Evolutionary conservation across 192 early-diverging fungal genomes (phyloP), one percentile per base, ranked within the genome.

Genomic region (Entomortierella beljakovae): DNA sequence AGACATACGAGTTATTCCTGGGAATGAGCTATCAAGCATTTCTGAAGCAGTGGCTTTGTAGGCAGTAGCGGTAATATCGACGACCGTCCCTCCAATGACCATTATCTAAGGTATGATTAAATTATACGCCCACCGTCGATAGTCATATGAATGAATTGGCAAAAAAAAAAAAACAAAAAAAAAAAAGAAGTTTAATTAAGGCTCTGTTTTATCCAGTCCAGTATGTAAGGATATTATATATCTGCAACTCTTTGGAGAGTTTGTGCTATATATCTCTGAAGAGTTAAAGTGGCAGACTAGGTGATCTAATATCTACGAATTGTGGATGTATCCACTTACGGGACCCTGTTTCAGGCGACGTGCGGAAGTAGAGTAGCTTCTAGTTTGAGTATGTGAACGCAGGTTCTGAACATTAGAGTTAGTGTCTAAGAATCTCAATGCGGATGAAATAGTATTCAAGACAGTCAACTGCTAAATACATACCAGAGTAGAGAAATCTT

Each of bases 21-120:
- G 90, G 34, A 88, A 86, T 31, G 95, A 96, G 0, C 94, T 94
- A 34, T 79, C 68, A 25, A 85, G 64, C 31, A 82, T 74, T 2
- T 81, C 62, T 5, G 28, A 32, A 8, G 64, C 15, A 29, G 40
- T 23, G 10, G 61, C 32, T 37, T 40, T 64, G 23, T 22, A 33
- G 52, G 63, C 84, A 68, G 89, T 92, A 9, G 89, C 65, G 7
- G 90, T 92, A 15, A 98, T 92, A 79, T 99, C 97, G 25, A 97
- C 76, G 1, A 92, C 93, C n/a, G 89, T 82, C 0, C 96, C 96
- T 25, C 97, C 97, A 34, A 98, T 70, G 23, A 98, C 92, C 53
- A 97, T 76, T 22, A 94, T 88, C 69, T 92, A 88, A 15, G 11
- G 20, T 6, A 38, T 38, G 51, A 51, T 22, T 15, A 33, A 35